Conservation (phyloP, 345 rosid species). For the Sisymbrium irio region DNA sequence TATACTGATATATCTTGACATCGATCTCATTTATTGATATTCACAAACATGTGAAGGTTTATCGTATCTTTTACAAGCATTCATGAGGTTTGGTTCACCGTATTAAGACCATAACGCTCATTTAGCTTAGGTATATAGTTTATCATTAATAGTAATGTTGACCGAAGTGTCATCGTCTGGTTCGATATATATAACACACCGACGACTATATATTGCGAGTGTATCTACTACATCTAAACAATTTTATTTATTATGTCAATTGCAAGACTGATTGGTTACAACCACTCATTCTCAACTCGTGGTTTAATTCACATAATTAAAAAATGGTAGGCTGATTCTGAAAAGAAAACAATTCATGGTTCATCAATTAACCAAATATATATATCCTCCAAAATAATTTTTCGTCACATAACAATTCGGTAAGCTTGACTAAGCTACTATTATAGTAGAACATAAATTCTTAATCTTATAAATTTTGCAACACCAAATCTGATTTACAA, state of each 20-base stretch:
- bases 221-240: not conserved
- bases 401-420: not conserved
- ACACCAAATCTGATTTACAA: too few relatives aligned
- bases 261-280: constrained; percentile 15
- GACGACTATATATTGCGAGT: constrained; percentile 1
- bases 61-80: constrained; percentile 31
- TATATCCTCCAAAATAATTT: not conserved
- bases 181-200: not conserved
- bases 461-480: too few relatives aligned
- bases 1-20: not conserved
- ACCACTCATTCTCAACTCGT: constrained; percentile 9
- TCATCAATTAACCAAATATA: not conserved
- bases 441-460: too few relatives aligned
- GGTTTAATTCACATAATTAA: constrained; percentile 1
- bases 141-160: not conserved
- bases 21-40: not conserved
- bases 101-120: constrained; percentile 18
- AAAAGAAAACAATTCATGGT: not conserved
- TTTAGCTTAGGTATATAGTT: not conserved
- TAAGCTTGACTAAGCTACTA: too few relatives aligned
- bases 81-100: constrained; percentile 23
- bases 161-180: not conserved
- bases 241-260: not conserved
- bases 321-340: not conserved
- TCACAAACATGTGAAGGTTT: constrained; percentile 21